These are phyloP conservation scores for Pichia sp. DNA, from an alignment of 1,139 yeast genomes.

Conservation along the genomic window DNA sequence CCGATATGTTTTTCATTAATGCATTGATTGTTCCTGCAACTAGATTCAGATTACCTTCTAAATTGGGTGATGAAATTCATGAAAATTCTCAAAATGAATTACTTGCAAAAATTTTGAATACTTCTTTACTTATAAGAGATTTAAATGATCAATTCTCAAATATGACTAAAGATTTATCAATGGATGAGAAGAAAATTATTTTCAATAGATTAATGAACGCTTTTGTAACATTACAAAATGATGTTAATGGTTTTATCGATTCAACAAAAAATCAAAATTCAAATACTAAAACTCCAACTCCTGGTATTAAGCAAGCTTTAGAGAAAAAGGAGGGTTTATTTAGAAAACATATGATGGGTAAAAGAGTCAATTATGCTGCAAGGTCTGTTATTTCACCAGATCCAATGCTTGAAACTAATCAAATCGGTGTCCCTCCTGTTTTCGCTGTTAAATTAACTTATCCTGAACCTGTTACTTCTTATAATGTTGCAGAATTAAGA, in stretches of 20 bases:
- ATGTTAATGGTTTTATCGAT: slow-evolving; percentile 90
- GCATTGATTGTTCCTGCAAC: slow-evolving; percentile 93
- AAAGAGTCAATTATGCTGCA: slow-evolving; percentile 97
- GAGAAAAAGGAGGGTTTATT: slow-evolving; percentile 98
- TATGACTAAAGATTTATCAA: slow-evolving; percentile 56
- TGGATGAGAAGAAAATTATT: slow-evolving; percentile 64
- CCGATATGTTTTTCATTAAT: slow-evolving; percentile 90
- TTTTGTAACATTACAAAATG: slow-evolving; percentile 90
- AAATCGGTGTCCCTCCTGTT: slow-evolving; percentile 98
- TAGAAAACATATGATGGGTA: slow-evolving; percentile 99
- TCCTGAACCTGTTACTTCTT: slow-evolving; percentile 97
- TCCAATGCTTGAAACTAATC: slow-evolving; percentile 95
- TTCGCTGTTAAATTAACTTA: slow-evolving; percentile 92
- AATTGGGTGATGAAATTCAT: slow-evolving; percentile 92
- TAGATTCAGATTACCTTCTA: slow-evolving; percentile 92
- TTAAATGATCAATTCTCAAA: slow-evolving; percentile 70
- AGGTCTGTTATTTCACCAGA: slow-evolving; percentile 99
- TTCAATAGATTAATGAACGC: slow-evolving; percentile 92
- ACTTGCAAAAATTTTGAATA: slow-evolving; percentile 68
- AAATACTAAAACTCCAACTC: slow-evolving; percentile 59
- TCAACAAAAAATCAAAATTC: slow-evolving; percentile 76
- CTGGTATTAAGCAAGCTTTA: slow-evolving; percentile 95
- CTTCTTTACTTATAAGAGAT: slow-evolving; percentile 78
- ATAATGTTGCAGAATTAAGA: slow-evolving; percentile 83
- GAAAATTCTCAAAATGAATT: slow-evolving; percentile 91